Percentiles rank a stretch among this genome's conserved stretches.
Evolutionary conservation across 2,329 filamentous ascomycete genomes (phyloP).

Genomic region (Thermomyces lanuginosus): DNA sequence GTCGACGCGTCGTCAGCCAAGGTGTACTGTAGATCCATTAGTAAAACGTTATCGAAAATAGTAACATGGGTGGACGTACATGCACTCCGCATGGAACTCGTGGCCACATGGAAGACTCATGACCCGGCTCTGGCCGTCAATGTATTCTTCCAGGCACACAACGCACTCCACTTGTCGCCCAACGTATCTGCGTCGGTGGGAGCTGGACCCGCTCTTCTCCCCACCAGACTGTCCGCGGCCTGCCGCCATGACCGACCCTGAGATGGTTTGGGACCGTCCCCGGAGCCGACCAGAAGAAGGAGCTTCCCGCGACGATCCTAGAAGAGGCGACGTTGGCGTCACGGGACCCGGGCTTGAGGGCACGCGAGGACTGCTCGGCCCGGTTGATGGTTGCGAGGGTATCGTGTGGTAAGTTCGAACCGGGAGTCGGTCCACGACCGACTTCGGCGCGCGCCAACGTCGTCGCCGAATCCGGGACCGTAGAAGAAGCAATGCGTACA

Average conservation of each 20-base stretch:
- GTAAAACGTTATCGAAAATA: background rate
- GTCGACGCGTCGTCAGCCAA: conserved; percentile 84
- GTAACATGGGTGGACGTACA: conserved; percentile 46
- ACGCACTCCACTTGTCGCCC: conserved; percentile 72
- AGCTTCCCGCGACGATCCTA: conserved; percentile 27
- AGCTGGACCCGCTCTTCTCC: conserved; percentile 30
- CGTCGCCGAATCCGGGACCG: conserved; percentile 76
- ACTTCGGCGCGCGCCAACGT: conserved; percentile 94
- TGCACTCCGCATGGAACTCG: conserved; percentile 96
- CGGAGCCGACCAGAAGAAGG: conserved; percentile 16
- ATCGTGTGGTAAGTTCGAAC: conserved; percentile 92
- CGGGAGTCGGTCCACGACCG: conserved; percentile 82
- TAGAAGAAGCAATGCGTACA: conserved; percentile 75
- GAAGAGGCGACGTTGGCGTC: conserved; percentile 61
- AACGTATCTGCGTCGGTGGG: conserved; percentile 40
- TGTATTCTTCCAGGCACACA: conserved; percentile 89
- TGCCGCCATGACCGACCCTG: conserved; percentile 14
- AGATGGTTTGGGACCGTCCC: conserved; percentile 23
- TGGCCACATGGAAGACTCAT: conserved; percentile 97
- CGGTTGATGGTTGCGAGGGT: conserved; percentile 40
- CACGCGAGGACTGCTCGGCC: conserved; percentile 38
- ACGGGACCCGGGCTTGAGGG: conserved; percentile 45
- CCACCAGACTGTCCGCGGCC: conserved; percentile 16
- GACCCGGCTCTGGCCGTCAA: conserved; percentile 82
- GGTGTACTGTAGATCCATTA: conserved; percentile 49